Conservation (phyloP, 1,139 yeast genomes). For the Wickerhamomyces sp. region DNA sequence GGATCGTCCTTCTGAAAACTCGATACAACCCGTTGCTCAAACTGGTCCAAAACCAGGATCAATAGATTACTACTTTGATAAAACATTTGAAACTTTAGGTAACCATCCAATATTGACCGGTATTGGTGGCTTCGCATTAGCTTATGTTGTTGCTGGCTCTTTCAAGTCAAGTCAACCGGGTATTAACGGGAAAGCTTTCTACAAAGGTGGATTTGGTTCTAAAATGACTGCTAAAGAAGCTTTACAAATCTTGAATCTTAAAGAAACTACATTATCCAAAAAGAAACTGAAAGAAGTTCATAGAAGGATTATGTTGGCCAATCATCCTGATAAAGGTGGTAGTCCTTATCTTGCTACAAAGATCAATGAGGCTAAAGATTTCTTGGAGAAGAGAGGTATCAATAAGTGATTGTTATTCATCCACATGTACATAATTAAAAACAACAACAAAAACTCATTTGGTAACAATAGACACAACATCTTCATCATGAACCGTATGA, state of each 20-base stretch:
- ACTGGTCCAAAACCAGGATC: constrained; percentile 28
- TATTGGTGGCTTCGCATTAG: constrained; percentile 60
- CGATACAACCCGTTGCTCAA: constrained; percentile 25
- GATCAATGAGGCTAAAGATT: constrained; percentile 95
- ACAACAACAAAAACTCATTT: neutral
- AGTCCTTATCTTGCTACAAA: constrained; percentile 93
- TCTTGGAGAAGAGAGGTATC: constrained; percentile 76
- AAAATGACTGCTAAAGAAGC: constrained; percentile 94
- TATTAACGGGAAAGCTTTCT: constrained; percentile 63
- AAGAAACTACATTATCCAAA: constrained; percentile 72
- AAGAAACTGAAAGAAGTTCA: constrained; percentile 87
- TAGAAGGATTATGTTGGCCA: constrained; percentile 86
- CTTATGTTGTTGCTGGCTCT: constrained; percentile 63
- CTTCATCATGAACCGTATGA: constrained; percentile 87
- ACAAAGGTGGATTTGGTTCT: constrained; percentile 82
- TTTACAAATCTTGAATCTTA: constrained; percentile 75
- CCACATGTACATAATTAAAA: neutral
- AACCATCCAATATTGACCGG: constrained; percentile 77
- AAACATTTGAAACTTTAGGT: constrained; percentile 56
- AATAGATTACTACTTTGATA: constrained; percentile 65
- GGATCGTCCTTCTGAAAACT: constrained; percentile 14
- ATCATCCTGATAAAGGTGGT: constrained; percentile 98
- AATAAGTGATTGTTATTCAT: constrained; percentile 10
- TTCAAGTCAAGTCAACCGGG: constrained; percentile 67
- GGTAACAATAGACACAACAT: constrained; percentile 77